phyloP scores from a whole-genome alignment of 306 rosid genomes.

The Albizia julibrissin region DNA sequence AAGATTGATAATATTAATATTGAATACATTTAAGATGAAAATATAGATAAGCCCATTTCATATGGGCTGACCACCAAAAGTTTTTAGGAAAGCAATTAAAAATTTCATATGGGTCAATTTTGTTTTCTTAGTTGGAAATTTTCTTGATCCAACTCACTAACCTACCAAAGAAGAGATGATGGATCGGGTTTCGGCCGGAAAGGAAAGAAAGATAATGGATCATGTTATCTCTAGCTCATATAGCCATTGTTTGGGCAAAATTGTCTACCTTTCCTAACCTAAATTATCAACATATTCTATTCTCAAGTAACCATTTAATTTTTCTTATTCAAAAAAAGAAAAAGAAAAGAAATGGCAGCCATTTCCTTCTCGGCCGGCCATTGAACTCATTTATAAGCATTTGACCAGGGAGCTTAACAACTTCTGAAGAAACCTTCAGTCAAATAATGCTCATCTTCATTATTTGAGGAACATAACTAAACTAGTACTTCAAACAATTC shows the following conservation, averaged over 20 bases:
- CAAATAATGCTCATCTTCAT: background rate
- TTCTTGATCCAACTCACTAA: background rate
- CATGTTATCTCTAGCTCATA: background rate
- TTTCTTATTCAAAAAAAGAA: too few relatives aligned
- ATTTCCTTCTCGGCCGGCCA: conserved; percentile 51
- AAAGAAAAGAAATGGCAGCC: background rate
- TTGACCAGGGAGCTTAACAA: conserved; percentile 29
- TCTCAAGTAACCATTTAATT: conserved; percentile 25
- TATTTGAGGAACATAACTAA: background rate
- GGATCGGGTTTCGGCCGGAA: too few relatives aligned
- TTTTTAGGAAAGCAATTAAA: background rate
- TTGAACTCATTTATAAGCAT: background rate
- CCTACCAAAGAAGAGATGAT: background rate
- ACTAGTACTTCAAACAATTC: background rate
- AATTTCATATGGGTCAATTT: background rate
- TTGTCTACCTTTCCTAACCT: too few relatives aligned
- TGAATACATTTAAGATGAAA: too few relatives aligned
- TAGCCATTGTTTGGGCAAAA: background rate
- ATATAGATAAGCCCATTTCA: background rate
- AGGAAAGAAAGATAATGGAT: too few relatives aligned
- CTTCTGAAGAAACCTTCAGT: background rate
- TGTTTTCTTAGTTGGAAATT: background rate
- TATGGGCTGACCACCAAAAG: background rate
- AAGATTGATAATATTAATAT: too few relatives aligned
- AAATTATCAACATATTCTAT: background rate